Conservation (phyloP, 352 stramenopile species). For the Pythium aquatile region DNA sequence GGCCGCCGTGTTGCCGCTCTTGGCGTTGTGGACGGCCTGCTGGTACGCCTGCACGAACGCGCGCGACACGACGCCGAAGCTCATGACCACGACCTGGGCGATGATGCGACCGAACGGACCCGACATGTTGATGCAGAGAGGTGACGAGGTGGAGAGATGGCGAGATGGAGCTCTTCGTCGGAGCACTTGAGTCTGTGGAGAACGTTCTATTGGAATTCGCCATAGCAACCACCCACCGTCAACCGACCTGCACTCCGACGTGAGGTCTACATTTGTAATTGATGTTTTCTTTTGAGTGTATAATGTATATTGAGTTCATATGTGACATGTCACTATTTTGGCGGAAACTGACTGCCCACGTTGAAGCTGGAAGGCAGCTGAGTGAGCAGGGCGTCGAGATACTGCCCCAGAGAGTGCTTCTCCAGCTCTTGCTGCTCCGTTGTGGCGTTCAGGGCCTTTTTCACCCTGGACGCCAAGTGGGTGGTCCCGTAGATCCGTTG, state of each 20-base stretch:
- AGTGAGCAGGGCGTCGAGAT: slow-evolving; percentile 42
- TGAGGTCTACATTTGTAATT: neutral
- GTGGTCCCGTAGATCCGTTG: slow-evolving; percentile 44
- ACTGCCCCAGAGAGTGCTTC: slow-evolving; percentile 49
- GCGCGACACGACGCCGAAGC: slow-evolving; percentile 77
- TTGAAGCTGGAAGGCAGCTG: slow-evolving; percentile 40
- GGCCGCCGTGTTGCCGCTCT: slow-evolving; percentile 63
- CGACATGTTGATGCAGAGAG: slow-evolving; percentile 46
- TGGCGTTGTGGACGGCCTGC: slow-evolving; percentile 85
- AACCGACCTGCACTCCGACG: slow-evolving; percentile 23
- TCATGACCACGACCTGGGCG: slow-evolving; percentile 83
- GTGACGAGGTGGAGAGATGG: neutral
- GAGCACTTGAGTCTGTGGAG: slow-evolving; percentile 11
- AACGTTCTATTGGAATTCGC: slow-evolving; percentile 9
- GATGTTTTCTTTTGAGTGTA: neutral
- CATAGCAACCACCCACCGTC: slow-evolving; percentile 24
- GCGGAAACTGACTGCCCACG: slow-evolving; percentile 11
- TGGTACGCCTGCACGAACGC: slow-evolving; percentile 89
- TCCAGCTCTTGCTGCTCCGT: slow-evolving; percentile 47
- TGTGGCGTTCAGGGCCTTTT: slow-evolving; percentile 35
- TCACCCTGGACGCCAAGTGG: slow-evolving; percentile 39
- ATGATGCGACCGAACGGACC: slow-evolving; percentile 79
- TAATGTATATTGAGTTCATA: slow-evolving; percentile 1
- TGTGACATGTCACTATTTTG: slow-evolving; percentile 14
- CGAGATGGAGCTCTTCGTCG: slow-evolving; percentile 11